Percentiles rank a stretch among this genome's conserved stretches.
These are phyloP conservation scores for Lactifluus pinguis DNA, from an alignment of 768 basidiomycete species.

Conservation along the genomic window DNA sequence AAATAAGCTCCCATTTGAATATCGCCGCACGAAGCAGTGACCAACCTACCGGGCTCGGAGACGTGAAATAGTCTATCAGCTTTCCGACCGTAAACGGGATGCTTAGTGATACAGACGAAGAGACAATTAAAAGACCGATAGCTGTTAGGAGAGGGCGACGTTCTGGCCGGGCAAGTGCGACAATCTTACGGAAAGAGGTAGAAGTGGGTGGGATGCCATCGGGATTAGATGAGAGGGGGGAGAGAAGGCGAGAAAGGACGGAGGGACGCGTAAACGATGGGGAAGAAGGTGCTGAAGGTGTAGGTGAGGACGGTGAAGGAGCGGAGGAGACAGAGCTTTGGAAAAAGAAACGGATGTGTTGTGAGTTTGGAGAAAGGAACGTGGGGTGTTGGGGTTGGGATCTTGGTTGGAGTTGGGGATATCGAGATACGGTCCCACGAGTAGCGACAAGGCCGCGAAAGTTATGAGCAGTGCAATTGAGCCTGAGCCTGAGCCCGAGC, in stretches of 20 bases:
- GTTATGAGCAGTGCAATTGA: too few species aligned
- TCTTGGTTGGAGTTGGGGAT: not conserved
- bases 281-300: not conserved
- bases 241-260: slow-evolving; percentile 12
- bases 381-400: not conserved
- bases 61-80: slow-evolving; percentile 88
- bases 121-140: slow-evolving; percentile 73
- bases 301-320: too few species aligned
- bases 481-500: too few species aligned
- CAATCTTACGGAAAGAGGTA: slow-evolving; percentile 66
- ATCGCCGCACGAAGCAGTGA: not conserved
- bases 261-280: not conserved
- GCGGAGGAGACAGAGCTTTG: not conserved
- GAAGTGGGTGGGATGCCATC: slow-evolving; percentile 34
- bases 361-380: not conserved
- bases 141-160: slow-evolving; percentile 66
- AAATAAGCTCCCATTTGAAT: not conserved
- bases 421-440: not conserved
- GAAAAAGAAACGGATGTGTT: not conserved
- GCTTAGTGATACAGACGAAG: slow-evolving; percentile 84
- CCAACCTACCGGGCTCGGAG: slow-evolving; percentile 52
- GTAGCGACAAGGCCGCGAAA: too few species aligned
- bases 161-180: slow-evolving; percentile 77
- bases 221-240: not conserved
- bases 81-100: slow-evolving; percentile 90